Conservation (phyloP, 176 grass and related monocot genomes). For the Typha latifolia region DNA sequence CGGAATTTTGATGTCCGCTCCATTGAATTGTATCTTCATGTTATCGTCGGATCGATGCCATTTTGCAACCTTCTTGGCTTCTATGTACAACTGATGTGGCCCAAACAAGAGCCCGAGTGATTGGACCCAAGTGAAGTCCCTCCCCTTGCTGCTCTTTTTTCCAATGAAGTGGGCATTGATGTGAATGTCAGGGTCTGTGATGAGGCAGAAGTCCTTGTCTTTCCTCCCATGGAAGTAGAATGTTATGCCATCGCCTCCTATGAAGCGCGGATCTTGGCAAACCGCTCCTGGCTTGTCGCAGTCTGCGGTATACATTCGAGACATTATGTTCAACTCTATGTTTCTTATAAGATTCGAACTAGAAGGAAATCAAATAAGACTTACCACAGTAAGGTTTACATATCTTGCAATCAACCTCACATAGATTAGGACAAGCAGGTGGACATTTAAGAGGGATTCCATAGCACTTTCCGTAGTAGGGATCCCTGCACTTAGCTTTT, state of each 20-base stretch:
- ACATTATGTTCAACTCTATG: background rate
- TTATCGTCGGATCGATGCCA: constrained; percentile 1
- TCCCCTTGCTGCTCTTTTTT: constrained; percentile 4
- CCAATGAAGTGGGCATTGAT: constrained; percentile 15
- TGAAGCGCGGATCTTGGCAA: constrained; percentile 13
- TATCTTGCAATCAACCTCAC: constrained; percentile 27
- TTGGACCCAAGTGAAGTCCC: constrained; percentile 19
- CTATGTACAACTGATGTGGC: background rate
- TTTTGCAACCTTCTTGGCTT: constrained; percentile 1
- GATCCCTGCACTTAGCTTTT: constrained; percentile 27
- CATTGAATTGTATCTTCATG: constrained; percentile 1
- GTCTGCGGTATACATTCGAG: background rate
- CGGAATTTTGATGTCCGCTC: constrained; percentile 1
- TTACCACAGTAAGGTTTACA: constrained; percentile 37
- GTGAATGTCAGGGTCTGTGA: background rate
- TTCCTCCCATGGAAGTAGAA: constrained; percentile 19
- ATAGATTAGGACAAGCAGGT: constrained; percentile 28
- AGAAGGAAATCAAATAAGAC: background rate
- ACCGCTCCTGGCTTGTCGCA: constrained; percentile 7
- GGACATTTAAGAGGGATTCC: constrained; percentile 34
- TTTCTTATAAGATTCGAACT: background rate
- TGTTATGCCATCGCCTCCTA: constrained; percentile 6
- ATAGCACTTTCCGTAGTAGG: constrained; percentile 28
- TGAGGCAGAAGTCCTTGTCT: constrained; percentile 11
- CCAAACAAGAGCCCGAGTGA: constrained; percentile 4